These are phyloP conservation scores for Arthroderma sp. DNA, from an alignment of 2,329 filamentous ascomycete genomes.

Conservation along the genomic window DNA sequence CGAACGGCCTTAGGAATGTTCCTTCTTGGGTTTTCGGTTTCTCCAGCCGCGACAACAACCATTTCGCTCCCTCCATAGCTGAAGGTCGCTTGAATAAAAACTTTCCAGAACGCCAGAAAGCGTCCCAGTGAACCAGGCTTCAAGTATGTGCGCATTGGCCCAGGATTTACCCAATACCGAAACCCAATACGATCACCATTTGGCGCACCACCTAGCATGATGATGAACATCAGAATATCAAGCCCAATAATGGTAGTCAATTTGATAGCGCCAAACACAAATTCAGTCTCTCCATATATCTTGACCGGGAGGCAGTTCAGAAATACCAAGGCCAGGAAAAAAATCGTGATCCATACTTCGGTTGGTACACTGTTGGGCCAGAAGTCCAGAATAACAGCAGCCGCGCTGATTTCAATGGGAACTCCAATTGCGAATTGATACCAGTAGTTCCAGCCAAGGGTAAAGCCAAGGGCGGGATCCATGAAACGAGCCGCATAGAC, in stretches of 20 bases:
- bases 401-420: constrained; percentile 36
- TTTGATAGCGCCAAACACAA: constrained; percentile 39
- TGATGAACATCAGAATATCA: constrained; percentile 38
- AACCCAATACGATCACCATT: constrained; percentile 34
- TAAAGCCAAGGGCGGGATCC: constrained; percentile 28
- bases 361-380: constrained; percentile 13
- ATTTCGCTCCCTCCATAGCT: constrained; percentile 40
- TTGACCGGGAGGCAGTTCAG: constrained; percentile 13
- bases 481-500: constrained; percentile 34
- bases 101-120: constrained; percentile 41
- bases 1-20: constrained; percentile 31
- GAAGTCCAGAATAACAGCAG: constrained; percentile 37
- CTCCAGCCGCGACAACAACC: constrained; percentile 37
- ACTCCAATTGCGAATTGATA: constrained; percentile 39
- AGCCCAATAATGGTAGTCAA: constrained; percentile 38
- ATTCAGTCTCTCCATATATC: constrained; percentile 20
- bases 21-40: constrained; percentile 33
- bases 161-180: constrained; percentile 37
- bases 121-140: constrained; percentile 30
- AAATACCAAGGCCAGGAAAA: constrained; percentile 13
- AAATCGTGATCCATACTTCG: constrained; percentile 15
- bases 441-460: constrained; percentile 42
- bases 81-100: constrained; percentile 36
- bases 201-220: constrained; percentile 36
- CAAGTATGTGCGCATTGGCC: constrained; percentile 31